Evolutionary conservation across 192 early-diverging fungal genomes (phyloP).

Genomic region (Phlyctochytrium bullatum): DNA sequence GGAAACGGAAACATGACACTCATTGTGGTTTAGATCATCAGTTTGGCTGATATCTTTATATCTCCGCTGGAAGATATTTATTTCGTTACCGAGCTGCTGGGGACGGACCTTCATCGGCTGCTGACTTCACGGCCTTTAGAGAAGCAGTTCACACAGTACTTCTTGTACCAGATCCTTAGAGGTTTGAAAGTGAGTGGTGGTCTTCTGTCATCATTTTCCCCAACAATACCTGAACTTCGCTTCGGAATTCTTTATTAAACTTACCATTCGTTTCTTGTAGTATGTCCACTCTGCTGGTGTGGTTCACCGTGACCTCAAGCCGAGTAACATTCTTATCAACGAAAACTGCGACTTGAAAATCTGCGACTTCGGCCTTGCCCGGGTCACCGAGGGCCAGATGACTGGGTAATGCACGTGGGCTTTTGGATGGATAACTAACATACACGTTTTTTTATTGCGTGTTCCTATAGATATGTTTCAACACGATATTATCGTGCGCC

Average conservation of each 20-base stretch:
- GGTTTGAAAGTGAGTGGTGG: conserved; percentile 25
- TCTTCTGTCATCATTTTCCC: too few relatives aligned
- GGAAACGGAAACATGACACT: too few relatives aligned
- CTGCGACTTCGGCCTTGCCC: conserved; percentile 95
- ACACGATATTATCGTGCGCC: conserved; percentile 97
- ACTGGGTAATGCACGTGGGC: conserved; percentile 72
- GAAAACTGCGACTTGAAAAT: conserved; percentile 99
- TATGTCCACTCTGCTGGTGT: conserved; percentile 96
- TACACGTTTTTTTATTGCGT: background rate
- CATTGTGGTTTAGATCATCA: conserved; percentile 82
- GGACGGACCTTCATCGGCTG: conserved; percentile 93
- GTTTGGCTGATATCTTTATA: conserved; percentile 90
- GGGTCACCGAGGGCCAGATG: conserved; percentile 94
- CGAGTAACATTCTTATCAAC: conserved; percentile 94
- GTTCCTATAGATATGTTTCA: conserved; percentile 69
- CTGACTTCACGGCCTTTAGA: conserved; percentile 86
- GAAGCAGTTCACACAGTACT: conserved; percentile 96
- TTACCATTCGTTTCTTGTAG: conserved; percentile 38
- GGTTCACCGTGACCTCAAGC: conserved; percentile 94
- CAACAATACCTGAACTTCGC: background rate
- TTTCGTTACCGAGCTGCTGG: conserved; percentile 94
- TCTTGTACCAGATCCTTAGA: conserved; percentile 92
- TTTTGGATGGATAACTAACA: too few relatives aligned
- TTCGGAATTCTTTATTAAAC: background rate
- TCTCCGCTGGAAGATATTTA: conserved; percentile 55